Conservation (phyloP, 768 basidiomycete genomes). For the Strobilomyces echinocephalus region DNA sequence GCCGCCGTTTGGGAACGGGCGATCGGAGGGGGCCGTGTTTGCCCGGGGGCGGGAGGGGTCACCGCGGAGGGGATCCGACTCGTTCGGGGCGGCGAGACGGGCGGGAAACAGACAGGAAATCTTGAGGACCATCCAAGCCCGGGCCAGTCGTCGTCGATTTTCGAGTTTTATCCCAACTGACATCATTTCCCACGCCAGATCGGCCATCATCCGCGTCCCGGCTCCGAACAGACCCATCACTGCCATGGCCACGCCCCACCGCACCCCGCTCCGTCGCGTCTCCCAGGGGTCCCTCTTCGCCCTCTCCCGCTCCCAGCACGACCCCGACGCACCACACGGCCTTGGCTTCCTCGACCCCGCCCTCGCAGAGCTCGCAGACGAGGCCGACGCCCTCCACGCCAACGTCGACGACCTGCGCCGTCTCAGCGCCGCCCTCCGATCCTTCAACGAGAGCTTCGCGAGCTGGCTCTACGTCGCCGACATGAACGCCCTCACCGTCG, state of each 20-base stretch:
- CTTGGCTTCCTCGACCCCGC: conserved; percentile 83
- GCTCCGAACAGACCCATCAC: too few relatives aligned
- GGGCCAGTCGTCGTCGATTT: too few relatives aligned
- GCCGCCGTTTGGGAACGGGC: conserved; percentile 45
- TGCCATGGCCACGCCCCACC: conserved; percentile 36
- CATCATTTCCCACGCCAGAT: conserved; percentile 10
- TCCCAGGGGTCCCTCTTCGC: conserved; percentile 89
- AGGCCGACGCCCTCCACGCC: conserved; percentile 72
- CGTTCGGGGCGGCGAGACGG: conserved; percentile 23
- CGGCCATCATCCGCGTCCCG: background rate
- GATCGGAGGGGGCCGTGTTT: conserved; percentile 22
- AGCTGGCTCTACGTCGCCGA: conserved; percentile 89
- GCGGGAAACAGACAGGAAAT: conserved; percentile 37
- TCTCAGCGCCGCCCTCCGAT: conserved; percentile 70
- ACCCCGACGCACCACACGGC: conserved; percentile 74
- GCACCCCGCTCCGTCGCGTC: conserved; percentile 82
- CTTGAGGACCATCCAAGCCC: conserved; percentile 32
- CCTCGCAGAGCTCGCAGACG: conserved; percentile 83
- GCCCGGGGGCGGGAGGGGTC: conserved; percentile 32
- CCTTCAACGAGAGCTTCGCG: conserved; percentile 91
- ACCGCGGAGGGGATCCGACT: conserved; percentile 27
- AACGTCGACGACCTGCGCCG: conserved; percentile 69
- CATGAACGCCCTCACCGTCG: conserved; percentile 92
- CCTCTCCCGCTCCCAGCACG: conserved; percentile 65
- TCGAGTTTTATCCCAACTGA: background rate